These are phyloP conservation scores for Arachis stenosperma DNA, from an alignment of 306 rosid genomes.

Conservation along the genomic window DNA sequence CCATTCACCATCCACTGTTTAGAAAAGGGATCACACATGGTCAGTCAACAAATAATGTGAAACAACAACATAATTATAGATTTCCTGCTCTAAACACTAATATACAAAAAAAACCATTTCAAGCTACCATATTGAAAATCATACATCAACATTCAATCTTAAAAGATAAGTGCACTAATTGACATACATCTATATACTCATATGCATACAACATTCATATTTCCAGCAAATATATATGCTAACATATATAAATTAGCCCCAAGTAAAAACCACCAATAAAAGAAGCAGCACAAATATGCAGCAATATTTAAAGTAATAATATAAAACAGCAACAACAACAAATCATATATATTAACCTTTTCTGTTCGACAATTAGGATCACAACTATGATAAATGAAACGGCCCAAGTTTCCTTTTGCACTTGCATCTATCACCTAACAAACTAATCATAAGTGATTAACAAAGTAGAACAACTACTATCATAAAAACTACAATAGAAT, in stretches of 20 bases:
- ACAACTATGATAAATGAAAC: conserved; percentile 98
- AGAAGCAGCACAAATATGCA: conserved; percentile 3
- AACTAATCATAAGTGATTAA: conserved; percentile 41
- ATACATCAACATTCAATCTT: conserved; percentile 19
- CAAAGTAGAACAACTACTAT: conserved; percentile 5
- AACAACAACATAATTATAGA: conserved; percentile 33
- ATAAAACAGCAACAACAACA: too few relatives aligned
- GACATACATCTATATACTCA: not conserved
- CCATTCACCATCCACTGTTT: conserved; percentile 99
- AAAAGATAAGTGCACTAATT: not conserved
- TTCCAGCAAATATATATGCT: not conserved
- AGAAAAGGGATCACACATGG: conserved; percentile 23
- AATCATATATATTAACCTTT: conserved; percentile 58
- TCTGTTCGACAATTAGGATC: conserved; percentile 97
- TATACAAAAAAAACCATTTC: conserved; percentile 9
- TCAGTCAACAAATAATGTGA: conserved; percentile 33
- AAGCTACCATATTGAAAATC: conserved; percentile 29
- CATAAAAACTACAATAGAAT: not conserved
- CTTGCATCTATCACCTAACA: conserved; percentile 96
- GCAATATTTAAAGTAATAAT: too few relatives aligned
- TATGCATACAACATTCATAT: conserved; percentile 19
- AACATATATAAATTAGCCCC: conserved; percentile 13
- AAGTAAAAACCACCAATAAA: not conserved
- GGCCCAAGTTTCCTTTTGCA: conserved; percentile 98
- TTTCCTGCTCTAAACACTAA: conserved; percentile 6